Conservation (phyloP, 805 yeast species). For the Starmerella ratchasimensis region DNA sequence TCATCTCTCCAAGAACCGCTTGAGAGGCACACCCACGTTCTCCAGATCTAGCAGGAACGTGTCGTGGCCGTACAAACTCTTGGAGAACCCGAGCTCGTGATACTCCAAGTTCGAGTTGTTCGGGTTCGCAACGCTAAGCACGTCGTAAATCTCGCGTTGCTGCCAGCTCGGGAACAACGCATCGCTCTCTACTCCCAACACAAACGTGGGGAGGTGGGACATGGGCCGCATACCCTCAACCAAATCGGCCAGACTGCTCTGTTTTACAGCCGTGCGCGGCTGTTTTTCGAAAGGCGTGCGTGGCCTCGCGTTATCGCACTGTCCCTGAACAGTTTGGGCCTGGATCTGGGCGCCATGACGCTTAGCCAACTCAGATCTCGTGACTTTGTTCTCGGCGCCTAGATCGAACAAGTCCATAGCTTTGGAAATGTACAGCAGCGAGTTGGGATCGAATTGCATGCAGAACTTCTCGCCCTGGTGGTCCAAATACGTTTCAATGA, state of each 20-base stretch:
- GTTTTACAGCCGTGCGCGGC: constrained; percentile 27
- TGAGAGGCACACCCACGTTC: constrained; percentile 67
- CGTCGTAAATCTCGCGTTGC: constrained; percentile 64
- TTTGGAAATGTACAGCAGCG: constrained; percentile 72
- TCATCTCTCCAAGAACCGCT: constrained; percentile 37
- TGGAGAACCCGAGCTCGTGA: constrained; percentile 60
- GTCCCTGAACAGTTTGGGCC: background rate
- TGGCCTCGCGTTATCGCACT: constrained; percentile 29
- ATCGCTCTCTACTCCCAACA: constrained; percentile 87
- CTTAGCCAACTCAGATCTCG: constrained; percentile 5
- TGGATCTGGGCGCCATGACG: constrained; percentile 4
- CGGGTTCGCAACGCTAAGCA: constrained; percentile 29
- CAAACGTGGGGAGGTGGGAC: constrained; percentile 51
- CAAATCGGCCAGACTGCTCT: constrained; percentile 39
- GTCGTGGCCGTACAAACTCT: constrained; percentile 81
- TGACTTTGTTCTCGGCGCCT: constrained; percentile 28
- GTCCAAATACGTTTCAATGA: constrained; percentile 84
- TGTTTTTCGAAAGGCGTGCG: constrained; percentile 41
- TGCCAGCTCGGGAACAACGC: constrained; percentile 91
- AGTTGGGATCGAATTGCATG: constrained; percentile 79
- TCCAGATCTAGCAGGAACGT: constrained; percentile 71
- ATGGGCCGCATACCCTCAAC: constrained; percentile 50
- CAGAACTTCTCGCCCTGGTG: constrained; percentile 94
- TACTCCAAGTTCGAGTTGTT: constrained; percentile 36
- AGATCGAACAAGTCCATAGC: constrained; percentile 92